These are phyloP conservation scores for Alectoria sarmentosa DNA, from an alignment of 495 filamentous ascomycete species.

Conservation along the genomic window DNA sequence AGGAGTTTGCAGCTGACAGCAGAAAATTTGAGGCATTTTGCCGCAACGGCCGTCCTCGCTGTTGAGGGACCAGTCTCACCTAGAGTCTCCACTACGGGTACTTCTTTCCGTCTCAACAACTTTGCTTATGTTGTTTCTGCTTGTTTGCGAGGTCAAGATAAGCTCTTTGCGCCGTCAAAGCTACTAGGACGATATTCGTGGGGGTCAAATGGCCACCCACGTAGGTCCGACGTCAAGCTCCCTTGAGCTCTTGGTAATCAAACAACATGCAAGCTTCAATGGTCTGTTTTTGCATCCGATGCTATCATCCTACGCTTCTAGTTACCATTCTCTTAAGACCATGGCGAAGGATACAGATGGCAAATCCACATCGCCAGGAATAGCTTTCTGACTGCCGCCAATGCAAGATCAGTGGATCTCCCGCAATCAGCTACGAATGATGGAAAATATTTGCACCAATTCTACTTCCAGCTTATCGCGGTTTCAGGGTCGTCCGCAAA, in stretches of 20 bases:
- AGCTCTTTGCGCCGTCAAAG: constrained; percentile 4
- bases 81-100: not conserved
- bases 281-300: not conserved
- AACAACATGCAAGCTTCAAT: not conserved
- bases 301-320: not conserved
- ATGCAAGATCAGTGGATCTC: not conserved
- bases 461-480: not conserved
- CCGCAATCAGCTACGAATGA: not conserved
- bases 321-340: not conserved
- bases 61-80: not conserved
- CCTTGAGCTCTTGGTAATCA: not conserved
- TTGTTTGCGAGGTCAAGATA: not conserved
- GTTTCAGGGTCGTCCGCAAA: not conserved
- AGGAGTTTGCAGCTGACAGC: not conserved
- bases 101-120: not conserved
- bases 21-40: not conserved
- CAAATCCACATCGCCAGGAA: not conserved
- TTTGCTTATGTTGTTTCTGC: not conserved
- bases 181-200: constrained; percentile 6
- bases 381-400: not conserved
- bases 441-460: not conserved
- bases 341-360: not conserved
- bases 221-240: constrained; percentile 1
- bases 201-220: not conserved
- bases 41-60: not conserved